Evolutionary conservation across 768 basidiomycete genomes (phyloP), one percentile per base, ranked within the genome.

Genomic region (Suillus spraguei): DNA sequence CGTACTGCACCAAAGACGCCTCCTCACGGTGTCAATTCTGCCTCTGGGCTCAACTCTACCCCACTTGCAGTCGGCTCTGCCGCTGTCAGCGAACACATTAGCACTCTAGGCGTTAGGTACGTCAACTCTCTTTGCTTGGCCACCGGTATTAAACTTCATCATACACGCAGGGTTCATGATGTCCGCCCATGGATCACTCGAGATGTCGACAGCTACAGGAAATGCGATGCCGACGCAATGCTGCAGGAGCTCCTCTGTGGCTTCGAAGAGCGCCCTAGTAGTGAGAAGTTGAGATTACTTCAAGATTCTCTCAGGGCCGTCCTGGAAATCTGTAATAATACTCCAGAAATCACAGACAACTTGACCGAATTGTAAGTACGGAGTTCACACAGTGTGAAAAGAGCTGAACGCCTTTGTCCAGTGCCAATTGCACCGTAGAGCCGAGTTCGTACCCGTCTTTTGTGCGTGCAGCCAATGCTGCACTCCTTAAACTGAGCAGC

Each of bases 211-310:
- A 39, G 47, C 22, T 47, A 16, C 28, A 60, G 7, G 32, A 2
- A 8, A 44, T 46, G 17, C 41, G 16, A 9, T 11, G 16, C 24
- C 5, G 59, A 46, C 42, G 20, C 9, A 28, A 60, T 60, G 42
- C 42, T 60, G 32, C 13, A 60, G 59, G 24, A 41, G 28, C 59
- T 60, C 36, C 41, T 60, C 24, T 44, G 46, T 35, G 36, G 41
- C n/a, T 60, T 22, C 33, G 11, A 35, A 10, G 42, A 60, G 28
- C 8, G 28, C 42, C 46, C 59, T 5, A 17, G 24, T 13, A 28
- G n/a, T 11, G 59, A 60, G 24, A 60, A 60, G 42, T 5, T 13
- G 13, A 60, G 7, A 10, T 10, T 46, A 33, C 22, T 60, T 17
- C 5, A 32, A 17, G 38, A 46, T n/a, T 41, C 41, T n/a, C 22